Conservation (phyloP, 495 filamentous ascomycete species). For the Wilcoxina mikolae region DNA sequence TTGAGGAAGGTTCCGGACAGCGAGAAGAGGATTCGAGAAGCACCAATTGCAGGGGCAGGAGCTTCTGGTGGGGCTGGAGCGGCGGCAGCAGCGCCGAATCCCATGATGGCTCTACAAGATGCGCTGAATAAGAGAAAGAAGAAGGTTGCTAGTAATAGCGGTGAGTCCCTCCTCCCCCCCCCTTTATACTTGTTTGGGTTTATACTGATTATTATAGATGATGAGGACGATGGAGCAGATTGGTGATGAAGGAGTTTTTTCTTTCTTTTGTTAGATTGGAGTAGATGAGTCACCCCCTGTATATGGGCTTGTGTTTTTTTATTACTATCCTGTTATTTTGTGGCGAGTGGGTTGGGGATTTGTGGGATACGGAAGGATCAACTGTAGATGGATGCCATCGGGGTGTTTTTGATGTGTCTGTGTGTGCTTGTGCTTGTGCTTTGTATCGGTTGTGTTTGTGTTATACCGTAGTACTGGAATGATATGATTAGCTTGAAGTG, state of each 20-base stretch:
- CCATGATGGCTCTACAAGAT: constrained; percentile 15
- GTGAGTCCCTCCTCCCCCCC: constrained; percentile 2
- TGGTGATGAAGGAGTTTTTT: constrained; percentile 12
- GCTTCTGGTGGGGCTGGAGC: not conserved
- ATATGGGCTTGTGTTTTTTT: too few relatives aligned
- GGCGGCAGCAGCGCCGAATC: constrained; percentile 9
- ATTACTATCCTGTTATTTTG: too few relatives aligned
- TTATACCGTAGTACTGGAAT: too few relatives aligned
- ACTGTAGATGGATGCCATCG: too few relatives aligned
- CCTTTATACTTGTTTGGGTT: not conserved
- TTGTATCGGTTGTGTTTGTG: too few relatives aligned
- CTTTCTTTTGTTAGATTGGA: too few relatives aligned
- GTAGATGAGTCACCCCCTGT: too few relatives aligned
- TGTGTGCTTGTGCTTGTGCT: too few relatives aligned
- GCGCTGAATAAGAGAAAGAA: constrained; percentile 23
- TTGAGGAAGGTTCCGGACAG: constrained; percentile 56
- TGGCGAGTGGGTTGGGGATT: too few relatives aligned
- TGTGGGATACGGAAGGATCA: too few relatives aligned
- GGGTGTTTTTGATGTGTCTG: too few relatives aligned
- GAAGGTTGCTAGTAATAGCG: constrained; percentile 20
- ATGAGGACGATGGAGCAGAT: constrained; percentile 16
- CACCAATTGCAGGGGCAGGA: not conserved
- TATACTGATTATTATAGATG: constrained; percentile 9
- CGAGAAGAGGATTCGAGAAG: constrained; percentile 14
- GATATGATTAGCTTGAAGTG: too few relatives aligned